Evolutionary conservation across 495 filamentous ascomycete species (phyloP), one percentile per base, ranked within the genome.

Genomic region (Aeminium ludgeri): DNA sequence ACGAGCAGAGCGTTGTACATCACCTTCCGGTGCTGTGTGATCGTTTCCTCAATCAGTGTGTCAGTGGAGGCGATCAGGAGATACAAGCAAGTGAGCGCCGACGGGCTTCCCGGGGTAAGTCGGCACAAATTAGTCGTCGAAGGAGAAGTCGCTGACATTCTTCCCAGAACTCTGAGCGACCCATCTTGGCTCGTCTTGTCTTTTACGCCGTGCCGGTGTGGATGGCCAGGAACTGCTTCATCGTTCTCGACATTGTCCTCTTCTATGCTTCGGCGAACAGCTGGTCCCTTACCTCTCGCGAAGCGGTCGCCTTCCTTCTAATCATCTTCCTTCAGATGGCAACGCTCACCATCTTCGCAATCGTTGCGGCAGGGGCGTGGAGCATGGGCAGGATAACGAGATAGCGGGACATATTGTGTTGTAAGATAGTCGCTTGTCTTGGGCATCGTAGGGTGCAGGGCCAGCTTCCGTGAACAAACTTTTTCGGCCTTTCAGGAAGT

Each of bases 241-340:
- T 39, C 23, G n/a, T 39, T 20, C n/a, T 27, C 19, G 36, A 39
- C 8, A 39, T 39, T 20, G 36, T 39, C 19, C 36, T 39, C 3
- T 13, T 39, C 18, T 39, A 27, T 19, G n/a, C 27, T n/a, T 12
- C 11, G 6, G 12, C 20, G 11, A 20, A 11, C 20, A 19, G 20
- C 23, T 39, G 36, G 36, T 39, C 36, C 10, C 6, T 20, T 3
- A 8, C 20, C 12, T 6, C 36, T 12, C 10, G 15, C 3, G 11
- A 25, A 11, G 36, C 36, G 10, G 3, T 13, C 20, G 5, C 11
- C 7, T 39, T 39, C 19, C 25, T 39, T 12, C 36, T 39, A 6
- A 39, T 39, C 23, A 29, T 39, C 20, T 39, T 39, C 20, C 6
- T 17, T 17, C 36, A 39, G 17, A n/a, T 39, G 10, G 36, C 20